Evolutionary conservation across 208 protist genomes (phyloP).

Genomic region (Leishmania major): DNA sequence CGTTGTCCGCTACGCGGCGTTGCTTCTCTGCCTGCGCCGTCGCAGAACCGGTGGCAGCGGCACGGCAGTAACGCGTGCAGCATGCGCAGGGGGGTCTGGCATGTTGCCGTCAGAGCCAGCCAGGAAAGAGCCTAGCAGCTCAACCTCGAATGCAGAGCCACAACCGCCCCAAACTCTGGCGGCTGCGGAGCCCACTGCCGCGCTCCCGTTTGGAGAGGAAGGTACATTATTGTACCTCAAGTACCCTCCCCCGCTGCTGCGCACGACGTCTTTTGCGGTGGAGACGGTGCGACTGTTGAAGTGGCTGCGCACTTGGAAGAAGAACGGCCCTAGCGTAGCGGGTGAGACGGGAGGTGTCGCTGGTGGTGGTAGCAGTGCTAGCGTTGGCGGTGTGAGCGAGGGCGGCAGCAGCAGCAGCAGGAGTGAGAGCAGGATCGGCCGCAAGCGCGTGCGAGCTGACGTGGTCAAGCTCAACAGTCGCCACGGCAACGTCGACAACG

Average conservation of each 20-base stretch:
- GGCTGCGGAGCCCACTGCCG: neutral
- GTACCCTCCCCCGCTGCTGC: slow-evolving; percentile 81
- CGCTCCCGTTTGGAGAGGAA: slow-evolving; percentile 22
- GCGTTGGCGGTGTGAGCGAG: neutral
- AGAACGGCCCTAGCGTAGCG: slow-evolving; percentile 1
- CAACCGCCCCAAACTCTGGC: neutral
- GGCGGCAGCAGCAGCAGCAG: neutral
- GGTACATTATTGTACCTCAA: slow-evolving; percentile 53
- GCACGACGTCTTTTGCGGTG: slow-evolving; percentile 59
- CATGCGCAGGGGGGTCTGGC: neutral
- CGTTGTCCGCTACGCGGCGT: slow-evolving; percentile 24
- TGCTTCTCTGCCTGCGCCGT: slow-evolving; percentile 22
- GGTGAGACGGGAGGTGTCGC: neutral
- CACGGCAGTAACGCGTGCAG: neutral
- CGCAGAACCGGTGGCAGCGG: slow-evolving; percentile 2
- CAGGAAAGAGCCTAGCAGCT: neutral
- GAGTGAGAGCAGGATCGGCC: neutral
- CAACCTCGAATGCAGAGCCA: neutral
- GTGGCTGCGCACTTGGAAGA: slow-evolving; percentile 79
- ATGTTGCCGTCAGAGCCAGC: neutral
- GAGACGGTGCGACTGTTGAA: slow-evolving; percentile 69
- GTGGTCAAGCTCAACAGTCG: neutral
- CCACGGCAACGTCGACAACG: neutral
- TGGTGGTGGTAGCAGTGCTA: neutral
- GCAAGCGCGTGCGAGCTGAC: slow-evolving; percentile 19